Evolutionary conservation across 2,329 filamentous ascomycete species (phyloP), one percentile per base, ranked within the genome.

Genomic region (Xylaria sp.): DNA sequence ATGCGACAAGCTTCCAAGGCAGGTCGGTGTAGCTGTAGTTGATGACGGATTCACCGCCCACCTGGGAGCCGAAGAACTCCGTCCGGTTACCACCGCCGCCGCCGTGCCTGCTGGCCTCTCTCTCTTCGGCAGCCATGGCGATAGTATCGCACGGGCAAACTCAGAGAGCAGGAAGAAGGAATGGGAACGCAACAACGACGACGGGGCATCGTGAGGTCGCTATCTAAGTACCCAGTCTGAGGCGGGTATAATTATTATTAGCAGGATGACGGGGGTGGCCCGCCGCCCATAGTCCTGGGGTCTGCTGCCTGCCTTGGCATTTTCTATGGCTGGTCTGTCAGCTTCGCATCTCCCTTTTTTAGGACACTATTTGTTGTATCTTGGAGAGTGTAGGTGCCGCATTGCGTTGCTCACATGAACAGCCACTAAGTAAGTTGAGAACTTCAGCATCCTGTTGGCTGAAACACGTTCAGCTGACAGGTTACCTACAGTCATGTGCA

Each of bases 11-110:
- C 55, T 76, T 82, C 77, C 81, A 84, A 0, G 87, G 87, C 73
- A 82, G 79, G 73, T 89, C 87, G 9, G 88, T 90, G 77, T 90
- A 89, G 73, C 83, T 82, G 78, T 89, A 89, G 79, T 85, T 88
- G 77, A 87, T 88, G 75, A 88, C 84, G n/a, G 83, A 82, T 63
- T 82, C 78, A 69, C 85, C 87, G 65, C 88, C 88, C 55, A 89
- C 81, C 76, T 90, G 88, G 2, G 87, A 89, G 70, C 84, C 85
- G 74, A 88, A 86, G 79, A 88, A 89, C 61, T 85, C 81, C 50
- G 84, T 88, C 54, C 70, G 75, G 44, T 66, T 7, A 48, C n/a
- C n/a, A 48, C n/a, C n/a, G 46, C 18, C 62, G 39, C 50, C 61
- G 66, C 1, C 59, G 60, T 25, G 48, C 65, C 2, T 68, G 58